A percentile compares a stretch with the other conserved stretches of the same genome.
These are phyloP conservation scores for Arachnopeziza araneosa DNA, from an alignment of 2,329 filamentous ascomycete genomes.

Conservation along the genomic window DNA sequence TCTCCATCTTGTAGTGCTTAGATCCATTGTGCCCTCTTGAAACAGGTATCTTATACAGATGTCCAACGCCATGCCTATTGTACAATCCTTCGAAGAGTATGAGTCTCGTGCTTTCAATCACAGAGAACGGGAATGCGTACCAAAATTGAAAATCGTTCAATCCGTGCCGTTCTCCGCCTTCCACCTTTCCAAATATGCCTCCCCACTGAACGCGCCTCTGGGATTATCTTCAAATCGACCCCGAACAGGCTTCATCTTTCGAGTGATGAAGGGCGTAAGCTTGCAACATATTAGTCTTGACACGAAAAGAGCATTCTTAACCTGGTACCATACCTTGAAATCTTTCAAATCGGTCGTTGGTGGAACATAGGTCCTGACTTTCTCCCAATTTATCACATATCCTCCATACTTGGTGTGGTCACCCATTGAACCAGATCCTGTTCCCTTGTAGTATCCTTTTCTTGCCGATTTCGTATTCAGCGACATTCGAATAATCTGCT, in stretches of 20 bases:
- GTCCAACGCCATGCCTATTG: conserved; percentile 12
- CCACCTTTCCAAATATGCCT: conserved; percentile 59
- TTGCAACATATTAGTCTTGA: conserved; percentile 31
- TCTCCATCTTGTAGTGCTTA: background rate
- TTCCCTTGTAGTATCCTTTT: conserved; percentile 97
- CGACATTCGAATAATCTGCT: conserved; percentile 66
- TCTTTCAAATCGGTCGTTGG: conserved; percentile 56
- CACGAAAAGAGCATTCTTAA: background rate
- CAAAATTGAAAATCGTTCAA: conserved; percentile 12
- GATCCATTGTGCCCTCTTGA: background rate
- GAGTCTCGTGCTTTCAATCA: background rate
- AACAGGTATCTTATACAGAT: conserved; percentile 13
- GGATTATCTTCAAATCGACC: conserved; percentile 48
- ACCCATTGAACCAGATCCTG: conserved; percentile 81
- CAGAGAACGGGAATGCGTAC: background rate
- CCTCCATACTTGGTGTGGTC: conserved; percentile 76
- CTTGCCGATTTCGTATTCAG: conserved; percentile 91
- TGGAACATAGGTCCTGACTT: conserved; percentile 86
- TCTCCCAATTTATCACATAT: conserved; percentile 77
- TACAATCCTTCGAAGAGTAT: conserved; percentile 4
- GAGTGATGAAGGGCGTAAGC: conserved; percentile 76
- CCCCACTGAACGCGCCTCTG: conserved; percentile 55
- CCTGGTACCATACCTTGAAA: conserved; percentile 57
- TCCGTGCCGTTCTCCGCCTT: conserved; percentile 58
- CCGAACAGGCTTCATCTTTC: conserved; percentile 46